These are phyloP conservation scores for Aspergillus bombycis DNA, from an alignment of 2,329 filamentous ascomycete genomes.

Conservation along the genomic window DNA sequence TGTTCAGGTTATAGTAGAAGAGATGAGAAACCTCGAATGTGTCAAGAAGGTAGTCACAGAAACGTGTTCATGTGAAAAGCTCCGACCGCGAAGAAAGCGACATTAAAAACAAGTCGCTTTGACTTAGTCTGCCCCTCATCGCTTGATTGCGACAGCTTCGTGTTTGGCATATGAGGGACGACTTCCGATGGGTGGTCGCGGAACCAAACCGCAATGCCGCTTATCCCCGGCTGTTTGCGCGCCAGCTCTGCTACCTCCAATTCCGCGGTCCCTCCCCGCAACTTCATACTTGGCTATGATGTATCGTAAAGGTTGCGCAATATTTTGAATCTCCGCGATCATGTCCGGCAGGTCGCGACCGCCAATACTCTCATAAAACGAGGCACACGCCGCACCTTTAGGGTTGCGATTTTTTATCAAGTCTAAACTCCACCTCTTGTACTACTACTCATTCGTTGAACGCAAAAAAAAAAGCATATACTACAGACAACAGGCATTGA, in stretches of 20 bases:
- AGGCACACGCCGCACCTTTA: neutral
- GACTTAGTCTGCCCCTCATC: slow-evolving; percentile 4
- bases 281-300: neutral
- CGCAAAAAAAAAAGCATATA: neutral
- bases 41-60: neutral
- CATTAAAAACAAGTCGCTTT: slow-evolving; percentile 9
- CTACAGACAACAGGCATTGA: neutral
- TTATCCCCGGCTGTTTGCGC: slow-evolving; percentile 22
- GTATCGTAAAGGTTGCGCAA: neutral
- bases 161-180: neutral
- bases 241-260: slow-evolving; percentile 14
- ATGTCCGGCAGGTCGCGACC: neutral
- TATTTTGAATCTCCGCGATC: slow-evolving; percentile 9
- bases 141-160: neutral
- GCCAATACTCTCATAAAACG: slow-evolving; percentile 5
- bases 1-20: slow-evolving; percentile 16
- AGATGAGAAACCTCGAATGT: neutral
- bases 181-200: slow-evolving; percentile 12
- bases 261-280: neutral
- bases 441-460: neutral
- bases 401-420: neutral
- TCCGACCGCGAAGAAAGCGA: neutral
- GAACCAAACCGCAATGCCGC: slow-evolving; percentile 17
- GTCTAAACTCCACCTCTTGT: neutral
- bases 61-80: neutral